Evolutionary conservation across 345 rosid genomes (phyloP).

Genomic region (Salix exigua): DNA sequence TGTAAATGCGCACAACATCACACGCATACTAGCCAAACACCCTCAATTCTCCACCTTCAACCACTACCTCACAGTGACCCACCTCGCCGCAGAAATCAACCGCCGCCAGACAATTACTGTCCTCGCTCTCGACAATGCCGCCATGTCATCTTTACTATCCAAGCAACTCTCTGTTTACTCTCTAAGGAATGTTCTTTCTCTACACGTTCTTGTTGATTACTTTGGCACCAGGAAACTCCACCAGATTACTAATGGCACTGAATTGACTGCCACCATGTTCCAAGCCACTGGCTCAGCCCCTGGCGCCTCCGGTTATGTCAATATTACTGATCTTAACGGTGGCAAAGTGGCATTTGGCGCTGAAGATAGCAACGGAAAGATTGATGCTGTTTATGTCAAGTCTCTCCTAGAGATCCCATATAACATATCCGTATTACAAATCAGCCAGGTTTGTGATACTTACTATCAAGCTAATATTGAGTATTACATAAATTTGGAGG

Average conservation of each 20-base stretch:
- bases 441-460: conserved; percentile 16
- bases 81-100: conserved; percentile 32
- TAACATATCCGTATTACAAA: conserved; percentile 27
- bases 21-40: conserved; percentile 27
- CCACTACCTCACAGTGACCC: conserved; percentile 32
- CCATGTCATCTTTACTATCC: conserved; percentile 20
- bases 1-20: conserved; percentile 23
- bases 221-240: conserved; percentile 32
- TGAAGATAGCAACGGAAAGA: conserved; percentile 18
- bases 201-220: conserved; percentile 33
- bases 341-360: conserved; percentile 29
- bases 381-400: conserved; percentile 23
- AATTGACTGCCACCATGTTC: conserved; percentile 28
- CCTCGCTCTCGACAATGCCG: conserved; percentile 33
- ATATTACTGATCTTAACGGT: conserved; percentile 24
- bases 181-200: conserved; percentile 24
- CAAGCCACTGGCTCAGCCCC: conserved; percentile 30
- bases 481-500: neutral
- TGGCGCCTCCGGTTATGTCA: conserved; percentile 28
- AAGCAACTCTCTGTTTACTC: conserved; percentile 18
- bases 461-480: neutral
- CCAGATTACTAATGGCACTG: conserved; percentile 22
- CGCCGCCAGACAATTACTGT: conserved; percentile 33
- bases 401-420: conserved; percentile 27
- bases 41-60: conserved; percentile 33